These are phyloP conservation scores for Cardiosporidium cionae DNA, from an alignment of 169 alveolate genomes.

Conservation along the genomic window DNA sequence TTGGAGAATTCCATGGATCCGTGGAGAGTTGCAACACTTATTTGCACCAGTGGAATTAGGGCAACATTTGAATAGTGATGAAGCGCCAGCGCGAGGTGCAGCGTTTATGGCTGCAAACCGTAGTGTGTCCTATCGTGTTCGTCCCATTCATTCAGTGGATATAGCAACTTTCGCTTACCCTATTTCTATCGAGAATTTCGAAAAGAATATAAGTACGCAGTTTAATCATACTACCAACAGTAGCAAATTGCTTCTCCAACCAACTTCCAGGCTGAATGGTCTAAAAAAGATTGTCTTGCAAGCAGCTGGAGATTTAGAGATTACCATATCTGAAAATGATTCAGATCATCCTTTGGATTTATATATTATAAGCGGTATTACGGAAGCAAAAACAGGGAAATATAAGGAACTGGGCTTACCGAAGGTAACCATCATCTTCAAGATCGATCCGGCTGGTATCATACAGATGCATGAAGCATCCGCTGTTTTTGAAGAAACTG, in stretches of 20 bases:
- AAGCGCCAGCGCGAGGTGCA: slow-evolving; percentile 41
- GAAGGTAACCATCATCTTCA: neutral
- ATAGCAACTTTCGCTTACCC: slow-evolving; percentile 7
- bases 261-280: neutral
- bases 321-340: neutral
- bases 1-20: slow-evolving; percentile 34
- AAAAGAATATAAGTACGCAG: neutral
- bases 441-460: neutral
- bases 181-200: slow-evolving; percentile 1
- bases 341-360: neutral
- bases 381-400: neutral
- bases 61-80: slow-evolving; percentile 36
- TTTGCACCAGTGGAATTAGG: slow-evolving; percentile 7
- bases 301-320: neutral
- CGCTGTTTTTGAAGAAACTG: neutral
- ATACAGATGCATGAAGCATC: neutral
- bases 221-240: neutral
- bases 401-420: neutral
- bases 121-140: slow-evolving; percentile 21
- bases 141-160: slow-evolving; percentile 9
- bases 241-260: neutral
- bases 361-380: neutral
- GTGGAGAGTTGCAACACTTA: neutral
- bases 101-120: slow-evolving; percentile 35
- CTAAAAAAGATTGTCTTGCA: neutral